Percentiles rank a stretch among this genome's conserved stretches.
These are phyloP conservation scores for Ustilago nuda DNA, from an alignment of 1,284 basidiomycete genomes.

Conservation along the genomic window DNA sequence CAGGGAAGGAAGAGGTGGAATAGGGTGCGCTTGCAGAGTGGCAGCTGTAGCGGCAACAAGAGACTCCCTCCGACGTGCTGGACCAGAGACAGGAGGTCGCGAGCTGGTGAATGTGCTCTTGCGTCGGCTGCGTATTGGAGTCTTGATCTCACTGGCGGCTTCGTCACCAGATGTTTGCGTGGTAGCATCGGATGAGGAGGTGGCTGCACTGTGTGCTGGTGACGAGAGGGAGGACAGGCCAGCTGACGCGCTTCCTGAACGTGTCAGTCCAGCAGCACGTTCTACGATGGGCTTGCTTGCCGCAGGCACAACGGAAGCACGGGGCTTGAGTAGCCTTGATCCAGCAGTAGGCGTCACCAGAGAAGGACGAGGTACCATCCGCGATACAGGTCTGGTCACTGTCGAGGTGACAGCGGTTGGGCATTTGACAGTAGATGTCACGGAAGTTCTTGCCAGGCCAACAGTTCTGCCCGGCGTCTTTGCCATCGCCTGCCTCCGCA, in stretches of 20 bases:
- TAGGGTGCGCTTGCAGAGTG: conserved; percentile 19
- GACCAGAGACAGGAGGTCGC: conserved; percentile 41
- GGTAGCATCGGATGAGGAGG: background rate
- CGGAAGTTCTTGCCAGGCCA: background rate
- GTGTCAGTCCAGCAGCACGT: conserved; percentile 3
- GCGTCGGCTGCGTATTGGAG: conserved; percentile 39
- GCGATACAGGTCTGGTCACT: conserved; percentile 14
- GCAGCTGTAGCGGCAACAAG: conserved; percentile 25
- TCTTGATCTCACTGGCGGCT: conserved; percentile 20
- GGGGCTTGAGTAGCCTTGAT: conserved; percentile 29
- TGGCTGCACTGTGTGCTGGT: background rate
- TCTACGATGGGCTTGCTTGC: background rate
- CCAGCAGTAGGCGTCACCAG: conserved; percentile 29
- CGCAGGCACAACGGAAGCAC: conserved; percentile 7
- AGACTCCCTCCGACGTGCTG: conserved; percentile 31
- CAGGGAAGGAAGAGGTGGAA: conserved; percentile 31
- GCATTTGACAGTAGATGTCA: conserved; percentile 12
- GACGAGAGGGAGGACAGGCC: conserved; percentile 3
- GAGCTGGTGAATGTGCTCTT: conserved; percentile 44
- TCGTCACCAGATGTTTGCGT: background rate
- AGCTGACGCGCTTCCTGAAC: conserved; percentile 30
- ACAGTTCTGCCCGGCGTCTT: conserved; percentile 15
- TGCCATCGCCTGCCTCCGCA: conserved; percentile 1
- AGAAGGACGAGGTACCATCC: conserved; percentile 17
- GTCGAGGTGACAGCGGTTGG: conserved; percentile 8